Conservation (phyloP, 805 yeast species). For the Maudiozyma turicensis region DNA sequence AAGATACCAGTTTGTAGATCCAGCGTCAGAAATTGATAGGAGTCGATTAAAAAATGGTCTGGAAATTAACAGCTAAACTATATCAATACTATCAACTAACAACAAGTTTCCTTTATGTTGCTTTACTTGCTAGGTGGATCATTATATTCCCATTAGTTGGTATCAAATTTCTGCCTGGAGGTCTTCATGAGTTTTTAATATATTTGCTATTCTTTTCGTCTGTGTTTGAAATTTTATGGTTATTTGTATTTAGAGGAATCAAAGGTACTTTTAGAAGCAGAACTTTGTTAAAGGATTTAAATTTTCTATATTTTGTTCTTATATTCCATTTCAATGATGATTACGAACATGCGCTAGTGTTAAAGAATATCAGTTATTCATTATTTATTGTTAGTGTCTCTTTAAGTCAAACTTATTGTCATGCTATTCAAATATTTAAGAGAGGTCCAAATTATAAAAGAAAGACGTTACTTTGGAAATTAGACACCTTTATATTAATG, state of each 20-base stretch:
- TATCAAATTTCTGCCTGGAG: slow-evolving; percentile 54
- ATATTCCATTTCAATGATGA: slow-evolving; percentile 25
- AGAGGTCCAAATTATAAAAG: slow-evolving; percentile 1
- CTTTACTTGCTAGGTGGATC: slow-evolving; percentile 35
- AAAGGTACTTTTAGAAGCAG: slow-evolving; percentile 9
- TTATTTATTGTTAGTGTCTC: slow-evolving; percentile 21
- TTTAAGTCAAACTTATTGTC: slow-evolving; percentile 21
- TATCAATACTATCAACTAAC: slow-evolving; percentile 25
- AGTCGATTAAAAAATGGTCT: background rate
- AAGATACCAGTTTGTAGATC: too few relatives aligned
- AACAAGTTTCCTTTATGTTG: slow-evolving; percentile 16
- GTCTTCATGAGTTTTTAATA: slow-evolving; percentile 55
- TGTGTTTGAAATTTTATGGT: slow-evolving; percentile 19
- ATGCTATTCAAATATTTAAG: slow-evolving; percentile 24
- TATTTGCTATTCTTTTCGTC: slow-evolving; percentile 16
- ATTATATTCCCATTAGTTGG: slow-evolving; percentile 58
- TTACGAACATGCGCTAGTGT: slow-evolving; percentile 25
- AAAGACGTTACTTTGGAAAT: slow-evolving; percentile 11
- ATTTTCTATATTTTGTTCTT: slow-evolving; percentile 21
- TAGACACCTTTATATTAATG: slow-evolving; percentile 13
- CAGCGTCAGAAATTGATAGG: too few relatives aligned
- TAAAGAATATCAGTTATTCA: slow-evolving; percentile 26
- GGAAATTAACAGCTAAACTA: slow-evolving; percentile 8
- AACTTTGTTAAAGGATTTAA: slow-evolving; percentile 19
- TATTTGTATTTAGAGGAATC: slow-evolving; percentile 17